Evolutionary conservation across 768 basidiomycete species (phyloP), one percentile per base, ranked within the genome.

Genomic region (Cantharellus anzutake): DNA sequence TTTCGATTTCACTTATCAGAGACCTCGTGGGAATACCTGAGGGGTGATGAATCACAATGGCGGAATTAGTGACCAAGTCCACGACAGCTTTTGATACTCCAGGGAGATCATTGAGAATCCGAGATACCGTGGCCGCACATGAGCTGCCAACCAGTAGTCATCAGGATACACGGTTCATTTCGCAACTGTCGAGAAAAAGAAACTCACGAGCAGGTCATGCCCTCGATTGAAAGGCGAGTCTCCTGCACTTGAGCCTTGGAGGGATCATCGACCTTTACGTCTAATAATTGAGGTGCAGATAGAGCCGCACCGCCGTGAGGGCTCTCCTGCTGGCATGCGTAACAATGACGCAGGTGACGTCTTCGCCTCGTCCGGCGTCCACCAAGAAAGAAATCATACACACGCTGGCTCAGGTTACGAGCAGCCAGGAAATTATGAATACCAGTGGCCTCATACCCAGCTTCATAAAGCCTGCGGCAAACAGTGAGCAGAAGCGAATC

Each of bases 151-250:
- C 16, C 14, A 50, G 35, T 11, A n/a, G 52, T 11, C 7, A 35
- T 11, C 16, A 11, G 16, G 34, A 55, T 55, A 14, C 37, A 7
- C 16, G 20, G 20, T 29, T 29, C 20, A 29, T 29, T 29, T 29
- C 20, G 20, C 20, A 29, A 29, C 20, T 29, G 20, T 29, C 20
- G 20, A 29, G 20, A 48, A 41, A 14, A 41, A 42, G 5, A 14
- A 41, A 59, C 63, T 40, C 56, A 62, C 64, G 68, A 64, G 60
- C 68, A 69, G 4, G 69, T 70, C 68, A 70, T 69, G 2, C 68
- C 69, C 5, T 64, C 61, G 37, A 70, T 66, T n/a, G 58, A 59
- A 5, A 59, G 51, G 20, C 11, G 56, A 38, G 58, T 59, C 51
- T 57, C 7, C 16, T 34, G 29, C 1, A 59, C 1, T 41, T 5